These are phyloP conservation scores for Setaria italica DNA, from an alignment of 202 grass and related monocot species.

Conservation along the genomic window DNA sequence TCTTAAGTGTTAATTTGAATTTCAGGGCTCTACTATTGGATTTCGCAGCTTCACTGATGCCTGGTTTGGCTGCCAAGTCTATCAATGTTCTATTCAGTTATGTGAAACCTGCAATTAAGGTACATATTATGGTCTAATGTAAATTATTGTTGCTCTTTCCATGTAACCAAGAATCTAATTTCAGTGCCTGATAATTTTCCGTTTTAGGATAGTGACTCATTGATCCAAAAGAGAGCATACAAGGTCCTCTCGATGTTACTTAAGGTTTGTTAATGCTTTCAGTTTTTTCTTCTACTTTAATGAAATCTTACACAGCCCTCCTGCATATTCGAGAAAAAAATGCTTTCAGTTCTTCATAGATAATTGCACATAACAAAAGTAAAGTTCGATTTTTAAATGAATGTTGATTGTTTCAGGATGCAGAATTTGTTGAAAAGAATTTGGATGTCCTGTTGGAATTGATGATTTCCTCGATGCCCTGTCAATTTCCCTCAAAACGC, in stretches of 20 bases:
- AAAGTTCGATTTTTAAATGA: slow-evolving; percentile 21
- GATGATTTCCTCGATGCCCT: slow-evolving; percentile 75
- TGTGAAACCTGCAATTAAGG: slow-evolving; percentile 95
- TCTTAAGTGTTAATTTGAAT: slow-evolving; percentile 40
- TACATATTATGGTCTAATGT: slow-evolving; percentile 42
- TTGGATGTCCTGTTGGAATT: slow-evolving; percentile 70
- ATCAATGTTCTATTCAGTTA: slow-evolving; percentile 78
- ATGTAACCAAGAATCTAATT: slow-evolving; percentile 29
- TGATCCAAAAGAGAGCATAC: slow-evolving; percentile 97
- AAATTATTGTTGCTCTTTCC: slow-evolving; percentile 33
- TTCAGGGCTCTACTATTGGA: slow-evolving; percentile 84
- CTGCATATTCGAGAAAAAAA: too few species aligned
- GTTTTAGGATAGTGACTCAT: slow-evolving; percentile 73
- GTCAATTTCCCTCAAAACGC: slow-evolving; percentile 84
- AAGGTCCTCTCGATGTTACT: slow-evolving; percentile 90
- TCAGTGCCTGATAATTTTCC: slow-evolving; percentile 15
- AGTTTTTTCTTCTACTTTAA: too few species aligned
- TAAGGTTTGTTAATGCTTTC: slow-evolving; percentile 62
- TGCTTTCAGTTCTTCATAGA: slow-evolving; percentile 21
- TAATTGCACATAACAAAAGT: slow-evolving; percentile 33
- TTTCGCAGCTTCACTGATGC: slow-evolving; percentile 82
- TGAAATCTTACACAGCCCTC: too few species aligned
- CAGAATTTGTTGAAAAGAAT: slow-evolving; percentile 75
- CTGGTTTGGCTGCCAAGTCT: slow-evolving; percentile 71
- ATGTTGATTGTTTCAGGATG: slow-evolving; percentile 55